Base-by-base conservation (phyloP, 805 yeast species). In the Saccharomycopsis capsularis region DNA sequence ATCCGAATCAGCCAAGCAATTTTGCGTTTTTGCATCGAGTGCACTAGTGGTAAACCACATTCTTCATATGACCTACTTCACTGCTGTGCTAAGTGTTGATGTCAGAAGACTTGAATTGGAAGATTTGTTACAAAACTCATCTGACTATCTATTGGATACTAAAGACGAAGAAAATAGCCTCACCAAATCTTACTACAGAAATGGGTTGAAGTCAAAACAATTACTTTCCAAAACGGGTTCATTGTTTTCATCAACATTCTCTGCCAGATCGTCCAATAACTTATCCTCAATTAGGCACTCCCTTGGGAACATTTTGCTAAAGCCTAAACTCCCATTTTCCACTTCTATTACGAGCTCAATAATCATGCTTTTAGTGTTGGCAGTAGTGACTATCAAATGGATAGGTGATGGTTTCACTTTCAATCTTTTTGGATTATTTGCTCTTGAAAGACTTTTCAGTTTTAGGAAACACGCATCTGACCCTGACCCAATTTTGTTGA, bases 71-170 rank as follows among this genome's bases (percentile, higher is more conserved):
- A 76, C 90, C 1, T 85, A 71, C 61, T 75, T 85, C 51, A 67
- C 80, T 1, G 79, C 88, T 0, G 77, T 85, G 1, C 65, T 85
- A 27, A 71, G 82, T 16, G 75, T 86, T 35, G 95, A 87, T 64
- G 65, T 81, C 27, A 73, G 81, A 42, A 70, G 87, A 47, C 61
- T 75, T 24, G 90, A 82, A 55, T 30, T 46, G 27, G 32, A 46
- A 23, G 48, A 44, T 19, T 38, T 44, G 21, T 19, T 44, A 19
- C 34, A 36, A 19, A 15, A 13, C 16, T 7, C 34, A n/a, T n/a
- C n/a, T n/a, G n/a, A n/a, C n/a, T n/a, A n/a, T n/a, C n/a, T n/a
- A n/a, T n/a, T n/a, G n/a, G n/a, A n/a, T 18, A 3, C 38, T 18
- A 23, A 42, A 42, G 38, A 15, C 18, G 32, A 24, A 22, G 11